Evolutionary conservation across 768 basidiomycete genomes (phyloP).

Genomic region (Pleurotus tuoliensis): DNA sequence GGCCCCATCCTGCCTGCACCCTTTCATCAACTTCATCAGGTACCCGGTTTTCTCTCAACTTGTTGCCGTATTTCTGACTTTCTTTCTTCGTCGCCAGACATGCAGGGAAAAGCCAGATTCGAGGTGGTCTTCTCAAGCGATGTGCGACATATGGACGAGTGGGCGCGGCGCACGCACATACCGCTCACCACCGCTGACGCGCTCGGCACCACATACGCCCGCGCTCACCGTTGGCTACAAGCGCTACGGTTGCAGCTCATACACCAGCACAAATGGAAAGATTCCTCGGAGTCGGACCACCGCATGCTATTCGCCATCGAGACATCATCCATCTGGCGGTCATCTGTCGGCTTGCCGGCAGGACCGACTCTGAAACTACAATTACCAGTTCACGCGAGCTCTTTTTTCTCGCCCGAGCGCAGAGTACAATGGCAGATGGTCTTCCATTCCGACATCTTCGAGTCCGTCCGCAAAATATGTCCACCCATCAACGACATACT

Average conservation of each 20-base stretch:
- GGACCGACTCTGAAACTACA: conserved; percentile 71
- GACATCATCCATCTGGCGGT: conserved; percentile 74
- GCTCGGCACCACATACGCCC: conserved; percentile 74
- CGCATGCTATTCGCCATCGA: conserved; percentile 81
- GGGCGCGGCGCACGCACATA: conserved; percentile 76
- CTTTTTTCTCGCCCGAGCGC: conserved; percentile 82
- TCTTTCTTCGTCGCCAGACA: conserved; percentile 11
- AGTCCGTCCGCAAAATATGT: conserved; percentile 63
- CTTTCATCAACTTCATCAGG: neutral
- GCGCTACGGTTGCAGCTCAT: conserved; percentile 60
- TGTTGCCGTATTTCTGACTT: too few relatives aligned
- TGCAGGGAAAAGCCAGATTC: conserved; percentile 34
- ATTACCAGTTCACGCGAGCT: conserved; percentile 74
- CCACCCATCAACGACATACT: conserved; percentile 69
- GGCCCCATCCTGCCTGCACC: too few relatives aligned
- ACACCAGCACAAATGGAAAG: conserved; percentile 67
- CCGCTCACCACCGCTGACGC: conserved; percentile 82
- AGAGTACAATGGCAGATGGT: conserved; percentile 90
- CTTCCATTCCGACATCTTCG: conserved; percentile 76
- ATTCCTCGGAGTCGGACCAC: conserved; percentile 51
- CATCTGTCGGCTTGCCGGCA: conserved; percentile 69
- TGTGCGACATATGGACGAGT: conserved; percentile 78
- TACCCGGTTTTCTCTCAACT: too few relatives aligned
- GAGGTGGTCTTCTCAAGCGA: conserved; percentile 78
- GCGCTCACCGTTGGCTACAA: conserved; percentile 74